These are phyloP conservation scores for Meredithiella fracta DNA, from an alignment of 2,329 filamentous ascomycete species.

Conservation along the genomic window DNA sequence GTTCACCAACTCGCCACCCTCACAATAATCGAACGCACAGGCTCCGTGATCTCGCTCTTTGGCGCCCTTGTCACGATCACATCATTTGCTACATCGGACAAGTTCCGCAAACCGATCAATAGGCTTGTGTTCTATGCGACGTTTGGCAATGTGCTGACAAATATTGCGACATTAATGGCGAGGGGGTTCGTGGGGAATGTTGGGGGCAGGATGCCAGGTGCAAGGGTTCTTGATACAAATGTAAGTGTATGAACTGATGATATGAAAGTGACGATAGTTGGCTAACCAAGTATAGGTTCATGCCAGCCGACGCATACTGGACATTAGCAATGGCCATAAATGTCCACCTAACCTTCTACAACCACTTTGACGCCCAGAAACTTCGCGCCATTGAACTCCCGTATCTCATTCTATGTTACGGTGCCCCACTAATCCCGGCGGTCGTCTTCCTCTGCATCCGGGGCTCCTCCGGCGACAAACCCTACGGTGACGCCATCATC, in stretches of 20 bases:
- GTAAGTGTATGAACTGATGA: slow-evolving; percentile 31
- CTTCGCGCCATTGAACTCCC: slow-evolving; percentile 49
- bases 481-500: slow-evolving; percentile 56
- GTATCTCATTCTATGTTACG: slow-evolving; percentile 52
- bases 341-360: slow-evolving; percentile 62
- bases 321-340: slow-evolving; percentile 65
- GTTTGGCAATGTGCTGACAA: slow-evolving; percentile 64
- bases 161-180: slow-evolving; percentile 60
- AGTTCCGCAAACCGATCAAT: slow-evolving; percentile 77
- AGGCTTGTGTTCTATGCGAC: slow-evolving; percentile 70
- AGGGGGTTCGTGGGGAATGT: slow-evolving; percentile 35
- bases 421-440: slow-evolving; percentile 48
- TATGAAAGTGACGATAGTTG: not conserved
- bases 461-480: slow-evolving; percentile 28
- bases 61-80: slow-evolving; percentile 56
- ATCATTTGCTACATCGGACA: slow-evolving; percentile 50
- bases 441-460: slow-evolving; percentile 46
- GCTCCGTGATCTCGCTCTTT: slow-evolving; percentile 53
- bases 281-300: slow-evolving; percentile 40
- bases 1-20: slow-evolving; percentile 34
- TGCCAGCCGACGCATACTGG: slow-evolving; percentile 56
- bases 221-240: slow-evolving; percentile 72
- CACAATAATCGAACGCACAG: slow-evolving; percentile 46
- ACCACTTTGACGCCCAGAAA: slow-evolving; percentile 44
- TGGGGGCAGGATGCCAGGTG: slow-evolving; percentile 46